Evolutionary conservation across 345 rosid species (phyloP), one percentile per base, ranked within the genome.

Genomic region (Eucalyptus guilfoylei): DNA sequence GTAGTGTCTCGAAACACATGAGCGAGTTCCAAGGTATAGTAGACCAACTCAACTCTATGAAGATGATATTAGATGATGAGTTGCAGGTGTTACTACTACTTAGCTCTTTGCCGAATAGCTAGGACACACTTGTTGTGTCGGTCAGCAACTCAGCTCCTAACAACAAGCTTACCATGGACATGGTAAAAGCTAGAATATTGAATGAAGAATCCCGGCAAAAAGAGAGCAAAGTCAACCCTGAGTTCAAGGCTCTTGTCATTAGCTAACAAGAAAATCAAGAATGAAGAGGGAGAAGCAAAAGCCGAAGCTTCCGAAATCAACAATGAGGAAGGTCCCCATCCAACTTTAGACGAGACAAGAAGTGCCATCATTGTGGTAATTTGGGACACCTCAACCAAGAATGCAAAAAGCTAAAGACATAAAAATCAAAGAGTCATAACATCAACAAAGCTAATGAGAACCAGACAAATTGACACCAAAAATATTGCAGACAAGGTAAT

Each of bases 241-340:
- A 58, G 14, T 58, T 28, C 1, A 2, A 26, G 67, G n/a, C 21
- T 14, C 34, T 42, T 8, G 48, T 34, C 21, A n/a, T 80, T 14
- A 69, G 11, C 17, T 34, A 1, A 44, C 67, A 72, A 40, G 86
- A 34, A 49, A 58, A 88, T 88, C 34, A 37, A 48, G 40, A 81
- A 54, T 0, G 9, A 4, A 88, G 49, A 40, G 7, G 26, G 60
- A 58, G n/a, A 58, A 58, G n/a, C 11, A 48, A 23, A 80, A 14
- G 21, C 4, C 7, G 0, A 58, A 26, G 14, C 8, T 34, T 28
- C 5, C 6, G 0, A 49, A 14, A 50, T 58, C n/a, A 37, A 11
- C 49, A n/a, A 11, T 26, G 26, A 23, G 30, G 48, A 88, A 69
- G 14, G 11, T 87, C 81, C 64, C n/a, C 13, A 58, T 58, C 67